Percentiles rank a stretch among this genome's conserved stretches.
These are phyloP conservation scores for Bondarzewia mesenterica DNA, from an alignment of 1,284 basidiomycete genomes.

Conservation along the genomic window DNA sequence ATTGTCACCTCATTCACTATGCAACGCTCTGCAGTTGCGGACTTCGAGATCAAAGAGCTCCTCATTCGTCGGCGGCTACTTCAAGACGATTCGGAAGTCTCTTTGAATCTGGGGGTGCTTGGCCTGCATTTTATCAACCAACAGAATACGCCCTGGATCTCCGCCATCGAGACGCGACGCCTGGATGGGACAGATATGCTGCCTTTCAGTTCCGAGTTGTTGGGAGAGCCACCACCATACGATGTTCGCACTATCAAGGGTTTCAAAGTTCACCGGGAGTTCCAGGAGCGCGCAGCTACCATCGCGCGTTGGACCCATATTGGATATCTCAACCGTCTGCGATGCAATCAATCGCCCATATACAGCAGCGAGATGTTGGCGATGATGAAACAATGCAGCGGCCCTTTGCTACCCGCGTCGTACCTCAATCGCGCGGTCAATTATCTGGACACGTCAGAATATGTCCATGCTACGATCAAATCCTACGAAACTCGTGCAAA, in stretches of 20 bases:
- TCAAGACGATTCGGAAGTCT: constrained; percentile 35
- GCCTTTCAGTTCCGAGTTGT: constrained; percentile 47
- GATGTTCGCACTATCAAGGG: constrained; percentile 75
- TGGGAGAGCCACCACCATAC: constrained; percentile 53
- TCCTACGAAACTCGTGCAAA: constrained; percentile 59
- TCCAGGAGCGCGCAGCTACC: constrained; percentile 44
- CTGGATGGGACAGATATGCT: constrained; percentile 72
- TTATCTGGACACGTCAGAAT: constrained; percentile 35
- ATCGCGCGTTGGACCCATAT: constrained; percentile 65
- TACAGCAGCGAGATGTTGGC: constrained; percentile 58
- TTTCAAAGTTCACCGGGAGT: constrained; percentile 53
- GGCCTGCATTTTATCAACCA: constrained; percentile 57
- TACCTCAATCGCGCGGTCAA: constrained; percentile 27
- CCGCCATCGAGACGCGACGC: constrained; percentile 42
- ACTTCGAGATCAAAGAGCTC: constrained; percentile 86
- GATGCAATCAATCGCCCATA: constrained; percentile 58
- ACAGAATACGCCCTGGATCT: constrained; percentile 43
- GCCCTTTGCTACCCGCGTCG: constrained; percentile 53
- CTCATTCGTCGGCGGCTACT: constrained; percentile 72
- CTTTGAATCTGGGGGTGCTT: constrained; percentile 56
- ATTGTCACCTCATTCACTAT: constrained; percentile 91
- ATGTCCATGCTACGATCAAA: constrained; percentile 45
- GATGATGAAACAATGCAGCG: constrained; percentile 32
- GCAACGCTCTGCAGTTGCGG: constrained; percentile 71
- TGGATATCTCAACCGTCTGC: constrained; percentile 69